Evolutionary conservation across 2,329 filamentous ascomycete species (phyloP), one percentile per base, ranked within the genome.

Genomic region (Cercospora berteroae): DNA sequence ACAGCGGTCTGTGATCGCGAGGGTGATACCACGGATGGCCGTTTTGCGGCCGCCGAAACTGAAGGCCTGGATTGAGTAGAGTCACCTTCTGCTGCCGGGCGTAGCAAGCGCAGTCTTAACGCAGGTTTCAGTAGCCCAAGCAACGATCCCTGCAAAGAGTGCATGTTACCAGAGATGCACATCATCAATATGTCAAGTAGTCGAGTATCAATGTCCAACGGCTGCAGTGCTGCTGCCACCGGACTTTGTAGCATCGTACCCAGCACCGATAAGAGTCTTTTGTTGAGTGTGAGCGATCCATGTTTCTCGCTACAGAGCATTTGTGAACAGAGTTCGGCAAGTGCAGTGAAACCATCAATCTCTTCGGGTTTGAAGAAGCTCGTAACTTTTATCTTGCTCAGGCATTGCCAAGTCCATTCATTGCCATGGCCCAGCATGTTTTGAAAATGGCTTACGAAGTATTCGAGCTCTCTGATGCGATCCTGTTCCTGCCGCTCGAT

Each of bases 71-170:
- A 4, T 29, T 52, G 25, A 29, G 29, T 23, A 20, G 55, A 20
- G 27, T 27, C 62, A 18, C 29, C 12, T 13, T 65, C 58, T 18
- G 31, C 6, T 31, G 23, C 9, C 36, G 60, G 20, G 5, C 61
- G 64, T 8, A 55, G 13, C 10, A 74, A 64, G 5, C 73, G 70
- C 50, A 95, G 84, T 74, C 89, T 92, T 9, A 97, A 83, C 3
- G 90, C 85, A 57, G 89, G 88, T 73, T 91, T 87, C 3, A 94
- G 86, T n/a, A 92, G 88, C 74, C 94, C 91, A 25, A 97, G 85
- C 9, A 97, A 80, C 0, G 93, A 84, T 10, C 71, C 72, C 66
- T 78, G 76, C 5, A 77, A 64, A 9, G 52, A 33, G 44, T 64
- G 68, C 18, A 70, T 69, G 6, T 69, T 61, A 8, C 69, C 59